Base-by-base conservation (phyloP, 805 yeast species). In the Saccharomyces cerevisiae region DNA sequence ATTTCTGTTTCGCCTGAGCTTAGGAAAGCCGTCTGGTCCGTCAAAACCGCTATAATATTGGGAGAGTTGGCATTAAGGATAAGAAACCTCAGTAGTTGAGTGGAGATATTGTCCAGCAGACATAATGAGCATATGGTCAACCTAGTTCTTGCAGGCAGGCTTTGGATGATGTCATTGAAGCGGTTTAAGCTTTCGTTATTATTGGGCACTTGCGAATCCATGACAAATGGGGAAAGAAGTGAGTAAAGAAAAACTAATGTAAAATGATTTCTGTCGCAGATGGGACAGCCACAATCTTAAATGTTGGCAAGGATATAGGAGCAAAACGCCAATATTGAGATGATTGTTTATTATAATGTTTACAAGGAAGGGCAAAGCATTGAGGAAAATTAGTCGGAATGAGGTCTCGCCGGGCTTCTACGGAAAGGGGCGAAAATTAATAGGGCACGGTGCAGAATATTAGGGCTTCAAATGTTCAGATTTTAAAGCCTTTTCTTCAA, bases 81-180 rank as follows among this genome's bases (percentile, higher is more conserved):
- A 41, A 90, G 80, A 2, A 85, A 75, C 57, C 94, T 76, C 52
- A 91, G 73, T 21, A 91, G 74, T 66, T 91, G 97, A 1, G 90
- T 80, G 0, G 96, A 82, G 52, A 91, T 75, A 60, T 88, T 88
- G 64, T 90, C 96, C 56, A 91, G 71, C 1, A 88, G 79, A 0
- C 95, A 91, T 46, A 90, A 70, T 0, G 90, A 79, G 60, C 84
- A 83, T 53, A 86, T 73, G 29, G 84, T 72, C 46, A 86, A 72
- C 63, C 85, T 89, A 21, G 83, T 77, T 61, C 87, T 78, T 24
- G 68, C 55, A 1, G 76, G 74, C n/a, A 73, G 52, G 22, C 57
- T 59, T 36, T 57, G 60, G 17, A 64, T 55, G 27, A 62, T 60
- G 46, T 55, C 58, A 36, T 64, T 63, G 46, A 62, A 62, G 27